Conservation (phyloP, 192 early-diverging fungal genomes). For the Backusella tarrabulga region DNA sequence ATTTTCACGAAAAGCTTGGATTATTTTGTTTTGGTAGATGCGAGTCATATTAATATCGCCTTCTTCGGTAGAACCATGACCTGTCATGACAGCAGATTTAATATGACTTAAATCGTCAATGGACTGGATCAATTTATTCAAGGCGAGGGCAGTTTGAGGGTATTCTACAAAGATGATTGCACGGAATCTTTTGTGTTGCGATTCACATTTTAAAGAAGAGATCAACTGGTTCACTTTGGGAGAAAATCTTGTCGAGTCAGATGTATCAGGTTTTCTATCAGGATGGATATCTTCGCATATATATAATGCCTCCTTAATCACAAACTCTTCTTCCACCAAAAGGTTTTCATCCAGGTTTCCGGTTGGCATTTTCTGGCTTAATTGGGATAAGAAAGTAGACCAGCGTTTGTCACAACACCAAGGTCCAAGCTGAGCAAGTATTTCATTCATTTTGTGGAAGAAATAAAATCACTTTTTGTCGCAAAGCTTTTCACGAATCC, state of each 20-base stretch:
- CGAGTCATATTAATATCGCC: conserved; percentile 45
- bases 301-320: neutral
- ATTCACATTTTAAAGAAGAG: conserved; percentile 45
- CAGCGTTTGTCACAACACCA: conserved; percentile 76
- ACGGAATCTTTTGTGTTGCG: conserved; percentile 53
- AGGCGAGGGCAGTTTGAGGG: conserved; percentile 61
- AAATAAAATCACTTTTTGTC: conserved; percentile 36
- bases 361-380: neutral
- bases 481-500: conserved; percentile 35
- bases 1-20: conserved; percentile 63
- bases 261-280: conserved; percentile 20
- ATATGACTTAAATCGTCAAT: conserved; percentile 49
- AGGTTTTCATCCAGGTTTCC: neutral
- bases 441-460: conserved; percentile 32
- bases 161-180: conserved; percentile 85
- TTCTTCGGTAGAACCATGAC: conserved; percentile 46
- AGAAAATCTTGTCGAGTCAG: conserved; percentile 40
- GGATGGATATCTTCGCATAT: neutral
- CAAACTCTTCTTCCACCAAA: neutral
- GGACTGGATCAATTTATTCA: conserved; percentile 55
- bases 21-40: conserved; percentile 53
- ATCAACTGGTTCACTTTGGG: conserved; percentile 72
- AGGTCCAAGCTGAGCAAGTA: conserved; percentile 65
- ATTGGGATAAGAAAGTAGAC: conserved; percentile 39
- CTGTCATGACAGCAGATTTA: conserved; percentile 51